phyloP scores from a whole-genome alignment of 768 basidiomycete species.

The Candolleomyces eurysporus region DNA sequence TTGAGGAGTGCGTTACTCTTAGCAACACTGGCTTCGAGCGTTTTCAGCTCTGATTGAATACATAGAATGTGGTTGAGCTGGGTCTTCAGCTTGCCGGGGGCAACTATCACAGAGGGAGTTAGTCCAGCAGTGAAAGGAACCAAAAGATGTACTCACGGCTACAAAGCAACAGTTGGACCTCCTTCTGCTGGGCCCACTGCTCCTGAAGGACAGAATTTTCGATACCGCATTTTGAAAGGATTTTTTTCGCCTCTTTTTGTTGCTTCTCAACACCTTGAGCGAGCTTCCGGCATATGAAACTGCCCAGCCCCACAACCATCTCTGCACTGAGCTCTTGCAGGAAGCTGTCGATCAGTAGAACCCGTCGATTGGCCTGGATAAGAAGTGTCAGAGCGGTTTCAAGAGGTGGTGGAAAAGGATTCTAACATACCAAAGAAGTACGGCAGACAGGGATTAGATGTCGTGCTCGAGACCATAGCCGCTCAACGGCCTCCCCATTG shows the following conservation, averaged over 20 bases:
- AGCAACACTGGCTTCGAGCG: constrained; percentile 11
- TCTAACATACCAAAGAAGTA: constrained; percentile 27
- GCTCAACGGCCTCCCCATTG: constrained; percentile 34
- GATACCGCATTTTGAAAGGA: background rate
- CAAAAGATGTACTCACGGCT: background rate
- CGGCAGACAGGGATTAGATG: constrained; percentile 33
- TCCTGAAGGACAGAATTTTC: background rate
- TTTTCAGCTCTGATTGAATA: constrained; percentile 25
- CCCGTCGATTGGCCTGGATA: constrained; percentile 18
- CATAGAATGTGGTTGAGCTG: constrained; percentile 28
- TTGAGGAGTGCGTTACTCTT: constrained; percentile 15
- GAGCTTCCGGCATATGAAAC: background rate
- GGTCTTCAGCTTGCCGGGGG: constrained; percentile 26
- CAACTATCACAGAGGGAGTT: constrained; percentile 17
- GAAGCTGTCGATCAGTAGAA: constrained; percentile 32
- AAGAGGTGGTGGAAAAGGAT: background rate
- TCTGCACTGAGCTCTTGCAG: background rate
- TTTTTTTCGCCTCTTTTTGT: background rate
- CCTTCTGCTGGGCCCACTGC: background rate
- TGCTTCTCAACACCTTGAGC: background rate
- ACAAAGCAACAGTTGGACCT: background rate
- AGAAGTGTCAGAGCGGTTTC: background rate
- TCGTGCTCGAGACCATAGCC: constrained; percentile 28
- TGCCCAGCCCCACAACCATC: background rate
- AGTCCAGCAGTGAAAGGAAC: background rate